These are phyloP conservation scores for Blumeriella jaapii DNA, from an alignment of 2,329 filamentous ascomycete species.

Conservation along the genomic window DNA sequence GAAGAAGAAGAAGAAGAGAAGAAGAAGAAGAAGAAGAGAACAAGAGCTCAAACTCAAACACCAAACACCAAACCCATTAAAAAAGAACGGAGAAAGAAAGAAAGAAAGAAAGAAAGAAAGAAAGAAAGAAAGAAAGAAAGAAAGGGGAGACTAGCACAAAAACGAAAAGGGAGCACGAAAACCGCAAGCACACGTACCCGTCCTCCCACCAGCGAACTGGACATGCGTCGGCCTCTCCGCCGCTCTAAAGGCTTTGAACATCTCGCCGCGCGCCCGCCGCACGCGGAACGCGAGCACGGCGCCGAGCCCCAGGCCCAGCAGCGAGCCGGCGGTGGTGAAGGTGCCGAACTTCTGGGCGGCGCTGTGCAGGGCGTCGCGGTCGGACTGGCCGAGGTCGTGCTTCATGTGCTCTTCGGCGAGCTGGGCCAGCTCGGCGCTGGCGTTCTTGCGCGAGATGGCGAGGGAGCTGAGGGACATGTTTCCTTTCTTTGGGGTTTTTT, in stretches of 20 bases:
- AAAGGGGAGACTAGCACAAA: not conserved
- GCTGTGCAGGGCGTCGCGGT: constrained; percentile 10
- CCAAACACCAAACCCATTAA: too few relatives aligned
- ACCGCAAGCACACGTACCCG: too few relatives aligned
- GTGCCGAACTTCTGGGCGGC: constrained; percentile 44
- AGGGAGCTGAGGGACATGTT: constrained; percentile 11
- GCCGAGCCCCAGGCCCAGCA: constrained; percentile 48
- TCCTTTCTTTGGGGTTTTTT: too few relatives aligned
- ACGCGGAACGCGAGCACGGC: constrained; percentile 45
- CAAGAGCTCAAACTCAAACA: too few relatives aligned
- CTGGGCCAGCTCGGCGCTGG: constrained; percentile 6
- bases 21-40: too few relatives aligned
- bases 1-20: too few relatives aligned
- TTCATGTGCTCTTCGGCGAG: constrained; percentile 11
- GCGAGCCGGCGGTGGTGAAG: constrained; percentile 46
- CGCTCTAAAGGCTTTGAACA: constrained; percentile 50
- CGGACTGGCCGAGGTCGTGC: constrained; percentile 8
- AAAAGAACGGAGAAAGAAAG: too few relatives aligned
- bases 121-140: not conserved
- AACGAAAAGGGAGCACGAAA: constrained; percentile 1
- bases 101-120: too few relatives aligned
- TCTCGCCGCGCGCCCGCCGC: constrained; percentile 40
- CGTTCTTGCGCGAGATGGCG: constrained; percentile 10
- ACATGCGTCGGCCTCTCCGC: constrained; percentile 50
- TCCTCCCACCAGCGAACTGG: constrained; percentile 48